A percentile compares a stretch with the other conserved stretches of the same genome.
Conservation (phyloP, 169 alveolate species). For the Eimeria mitis region DNA sequence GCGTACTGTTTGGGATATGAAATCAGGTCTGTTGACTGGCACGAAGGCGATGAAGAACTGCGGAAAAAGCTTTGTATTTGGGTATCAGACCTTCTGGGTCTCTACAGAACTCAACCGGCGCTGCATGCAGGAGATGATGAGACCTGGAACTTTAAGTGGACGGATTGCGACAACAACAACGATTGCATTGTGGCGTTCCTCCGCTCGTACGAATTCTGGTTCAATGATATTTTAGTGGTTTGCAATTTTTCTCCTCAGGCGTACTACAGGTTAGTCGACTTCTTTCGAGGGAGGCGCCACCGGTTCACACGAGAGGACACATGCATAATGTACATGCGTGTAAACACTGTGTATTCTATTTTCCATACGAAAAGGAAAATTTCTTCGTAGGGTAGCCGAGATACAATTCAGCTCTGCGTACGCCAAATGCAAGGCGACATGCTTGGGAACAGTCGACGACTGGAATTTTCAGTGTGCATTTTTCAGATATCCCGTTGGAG, state of each 20-base stretch:
- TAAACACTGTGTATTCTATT: too few species aligned
- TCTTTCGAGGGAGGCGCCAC: too few species aligned
- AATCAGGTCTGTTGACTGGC: slow-evolving; percentile 88
- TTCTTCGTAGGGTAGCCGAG: too few species aligned
- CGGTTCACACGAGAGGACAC: background rate
- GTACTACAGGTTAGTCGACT: slow-evolving; percentile 75
- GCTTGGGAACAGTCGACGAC: background rate
- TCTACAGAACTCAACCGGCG: slow-evolving; percentile 84
- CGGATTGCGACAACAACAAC: slow-evolving; percentile 87
- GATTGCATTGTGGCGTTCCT: slow-evolving; percentile 87
- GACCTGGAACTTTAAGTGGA: slow-evolving; percentile 88
- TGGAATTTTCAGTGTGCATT: background rate
- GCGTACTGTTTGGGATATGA: background rate
- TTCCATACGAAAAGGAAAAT: background rate
- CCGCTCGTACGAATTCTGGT: slow-evolving; percentile 85
- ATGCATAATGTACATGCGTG: background rate
- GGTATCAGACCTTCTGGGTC: slow-evolving; percentile 85
- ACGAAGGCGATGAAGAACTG: slow-evolving; percentile 87
- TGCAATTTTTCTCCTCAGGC: slow-evolving; percentile 85
- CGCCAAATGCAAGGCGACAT: background rate
- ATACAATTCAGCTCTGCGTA: background rate
- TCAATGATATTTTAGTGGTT: slow-evolving; percentile 86
- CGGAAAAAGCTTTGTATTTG: slow-evolving; percentile 85
- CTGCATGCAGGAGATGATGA: slow-evolving; percentile 88
- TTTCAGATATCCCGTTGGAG: slow-evolving; percentile 87